Base-by-base conservation (phyloP, 2,329 filamentous ascomycete species). In the Penicillium capsulatum region DNA sequence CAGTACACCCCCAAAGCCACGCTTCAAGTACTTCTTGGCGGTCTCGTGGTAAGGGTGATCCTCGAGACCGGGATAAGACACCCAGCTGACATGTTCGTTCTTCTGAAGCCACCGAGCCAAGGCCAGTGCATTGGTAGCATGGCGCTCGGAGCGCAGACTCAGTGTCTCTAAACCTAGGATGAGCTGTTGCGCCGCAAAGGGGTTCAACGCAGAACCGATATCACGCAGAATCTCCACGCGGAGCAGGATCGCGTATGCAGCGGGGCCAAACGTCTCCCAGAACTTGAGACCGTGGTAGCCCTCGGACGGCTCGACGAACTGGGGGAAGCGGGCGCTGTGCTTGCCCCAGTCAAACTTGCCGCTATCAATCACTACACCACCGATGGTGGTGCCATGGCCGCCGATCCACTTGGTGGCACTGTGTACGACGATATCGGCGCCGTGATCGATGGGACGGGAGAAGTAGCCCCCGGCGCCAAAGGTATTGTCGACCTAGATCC, bases 381-480 rank as follows among this genome's bases (percentile, higher is more conserved):
- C 90, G 51, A 96, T 86, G 17, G 90, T 95, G 28, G 90, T 94
- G 45, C 90, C 91, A 66, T 97, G 91, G 29, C 90, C 90, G 41
- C 90, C 90, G 48, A 97, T 96, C 90, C 90, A 96, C 69, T 96
- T 96, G 42, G 90, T 95, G 8, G 89, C 89, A 27, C 86, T 92
- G 75, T 96, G 89, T 16, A 95, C 86, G 36, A 96, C 84, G 45
- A 96, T 95, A 61, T 96, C 90, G 48, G 86, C 90, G 39, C 90
- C 90, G 65, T 94, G 85, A 16, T 90, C 83, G 56, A 96, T 91
- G 28, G 90, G 90, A 5, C 84, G 81, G 53, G 83, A 73, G 64
- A 87, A 94, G 75, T 86, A 96, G 35, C 91, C 90, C 43, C 90
- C 90, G 9, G 90, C 90, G 32, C 90, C 91, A 57, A 96, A 96